A percentile compares a stretch with the other conserved stretches of the same genome.
These are phyloP conservation scores for Elaeis oleifera DNA, from an alignment of 202 grass and related monocot species.

Conservation along the genomic window DNA sequence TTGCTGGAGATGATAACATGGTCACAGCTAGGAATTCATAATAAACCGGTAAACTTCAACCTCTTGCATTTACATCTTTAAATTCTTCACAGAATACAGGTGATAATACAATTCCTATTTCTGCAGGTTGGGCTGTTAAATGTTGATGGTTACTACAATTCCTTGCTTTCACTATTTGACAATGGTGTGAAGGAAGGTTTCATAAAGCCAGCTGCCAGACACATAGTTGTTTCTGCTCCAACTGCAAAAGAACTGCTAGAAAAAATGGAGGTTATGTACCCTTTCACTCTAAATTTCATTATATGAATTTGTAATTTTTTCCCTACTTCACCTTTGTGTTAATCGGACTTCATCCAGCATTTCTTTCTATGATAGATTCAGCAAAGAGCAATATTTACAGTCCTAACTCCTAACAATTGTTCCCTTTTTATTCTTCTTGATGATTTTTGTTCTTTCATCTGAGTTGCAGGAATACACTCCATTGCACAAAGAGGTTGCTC, in stretches of 20 bases:
- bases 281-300: conserved; percentile 3
- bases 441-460: conserved; percentile 15
- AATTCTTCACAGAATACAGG: too few species aligned
- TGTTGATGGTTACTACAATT: conserved; percentile 92
- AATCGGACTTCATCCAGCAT: too few species aligned
- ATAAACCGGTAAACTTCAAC: conserved; percentile 66
- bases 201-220: conserved; percentile 67
- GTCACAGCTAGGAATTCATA: conserved; percentile 96
- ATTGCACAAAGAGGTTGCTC: conserved; percentile 67
- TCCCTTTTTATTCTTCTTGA: conserved; percentile 10
- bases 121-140: conserved; percentile 84
- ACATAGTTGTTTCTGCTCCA: conserved; percentile 80
- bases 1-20: conserved; percentile 99
- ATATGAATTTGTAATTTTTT: too few species aligned
- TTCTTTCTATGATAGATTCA: too few species aligned
- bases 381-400: too few species aligned
- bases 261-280: conserved; percentile 74
- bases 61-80: background rate
- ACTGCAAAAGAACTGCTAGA: conserved; percentile 62
- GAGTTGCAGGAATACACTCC: conserved; percentile 64
- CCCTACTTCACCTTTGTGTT: too few species aligned
- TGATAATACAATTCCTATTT: background rate
- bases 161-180: conserved; percentile 72
- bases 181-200: conserved; percentile 81
- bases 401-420: too few species aligned